Evolutionary conservation across 139 green algal species (phyloP), one percentile per base, ranked within the genome.

Genomic region (Coccomyxa sp.): DNA sequence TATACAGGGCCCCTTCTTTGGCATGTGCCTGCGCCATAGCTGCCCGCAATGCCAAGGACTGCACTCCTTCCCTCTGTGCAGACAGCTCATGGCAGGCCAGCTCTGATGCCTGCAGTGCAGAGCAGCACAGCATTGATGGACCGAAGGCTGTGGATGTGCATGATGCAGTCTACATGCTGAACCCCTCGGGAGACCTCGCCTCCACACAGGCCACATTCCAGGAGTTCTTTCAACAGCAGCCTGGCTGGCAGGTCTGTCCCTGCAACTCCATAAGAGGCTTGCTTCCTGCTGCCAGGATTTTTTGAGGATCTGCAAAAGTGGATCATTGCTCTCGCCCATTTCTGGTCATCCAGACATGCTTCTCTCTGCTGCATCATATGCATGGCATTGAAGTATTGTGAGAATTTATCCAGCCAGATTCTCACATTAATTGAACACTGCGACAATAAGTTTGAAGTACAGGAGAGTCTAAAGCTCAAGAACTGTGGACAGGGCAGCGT

Each of bases 141-240:
- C 67, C 77, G 76, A 77, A 16, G 17, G 28, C 18, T 18, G 63
- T 94, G 14, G 77, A 91, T 84, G 71, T 89, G 71, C 13, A 38
- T 0, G 84, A 76, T 14, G 86, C 88, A 18, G 96, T 91, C 80
- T 98, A 95, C 85, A 74, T 97, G 80, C 88, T 98, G 13, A 98
- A 98, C 85, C 96, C 96, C 58, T 86, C 84, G 23, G 94, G 93
- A 0, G 96, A 98, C 82, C 89, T 98, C 60, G 57, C 71, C 1
- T 66, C 87, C 80, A 98, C 95, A 0, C 94, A 98, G 87, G 74
- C 77, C 15, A 85, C 87, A 27, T 97, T 98, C 83, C 87, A 97
- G 86, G 79, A 58, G 13, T 92, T 88, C 86, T 95, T 98, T 66
- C 27, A 58, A 10, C 17, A 82, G 32, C 84, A 93, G 77, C 80